phyloP scores from a whole-genome alignment of 2,329 filamentous ascomycete species.

The Volutella citrinella region DNA sequence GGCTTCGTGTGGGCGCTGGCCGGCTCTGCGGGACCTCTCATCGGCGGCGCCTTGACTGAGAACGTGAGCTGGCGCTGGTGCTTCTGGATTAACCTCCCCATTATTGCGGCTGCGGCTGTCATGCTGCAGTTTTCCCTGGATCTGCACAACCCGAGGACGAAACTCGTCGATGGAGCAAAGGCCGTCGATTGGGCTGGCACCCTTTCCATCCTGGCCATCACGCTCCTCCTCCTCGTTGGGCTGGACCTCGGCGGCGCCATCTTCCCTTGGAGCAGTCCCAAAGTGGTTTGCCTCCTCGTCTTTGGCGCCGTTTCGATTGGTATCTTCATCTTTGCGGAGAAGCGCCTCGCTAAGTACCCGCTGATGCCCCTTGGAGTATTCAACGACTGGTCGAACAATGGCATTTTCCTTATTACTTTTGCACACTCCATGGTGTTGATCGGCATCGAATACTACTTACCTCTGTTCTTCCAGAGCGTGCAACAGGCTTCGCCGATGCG shows the following conservation, averaged over 20 bases:
- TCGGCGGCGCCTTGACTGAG: slow-evolving; percentile 24
- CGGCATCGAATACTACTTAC: slow-evolving; percentile 3
- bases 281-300: slow-evolving; percentile 7
- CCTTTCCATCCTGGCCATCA: slow-evolving; percentile 3
- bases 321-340: slow-evolving; percentile 4
- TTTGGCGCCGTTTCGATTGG: slow-evolving; percentile 1
- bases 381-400: slow-evolving; percentile 3
- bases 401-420: slow-evolving; percentile 1
- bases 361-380: slow-evolving; percentile 7
- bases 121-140: slow-evolving; percentile 46
- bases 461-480: slow-evolving; percentile 10
- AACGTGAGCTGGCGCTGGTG: slow-evolving; percentile 27
- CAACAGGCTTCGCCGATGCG: slow-evolving; percentile 1
- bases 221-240: slow-evolving; percentile 7
- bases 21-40: slow-evolving; percentile 41
- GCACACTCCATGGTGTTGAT: slow-evolving; percentile 4
- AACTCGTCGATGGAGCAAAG: slow-evolving; percentile 3
- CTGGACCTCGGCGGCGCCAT: slow-evolving; percentile 7
- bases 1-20: slow-evolving; percentile 63
- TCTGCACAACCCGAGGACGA: slow-evolving; percentile 7
- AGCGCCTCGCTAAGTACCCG: slow-evolving; percentile 7
- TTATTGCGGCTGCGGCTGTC: slow-evolving; percentile 40
- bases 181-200: slow-evolving; percentile 9
- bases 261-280: slow-evolving; percentile 7
- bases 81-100: slow-evolving; percentile 30